Percentiles rank a stretch among this genome's conserved stretches.
Conservation (phyloP, 371 early-diverging fungal genomes). For the Rhizopus microsporus region DNA sequence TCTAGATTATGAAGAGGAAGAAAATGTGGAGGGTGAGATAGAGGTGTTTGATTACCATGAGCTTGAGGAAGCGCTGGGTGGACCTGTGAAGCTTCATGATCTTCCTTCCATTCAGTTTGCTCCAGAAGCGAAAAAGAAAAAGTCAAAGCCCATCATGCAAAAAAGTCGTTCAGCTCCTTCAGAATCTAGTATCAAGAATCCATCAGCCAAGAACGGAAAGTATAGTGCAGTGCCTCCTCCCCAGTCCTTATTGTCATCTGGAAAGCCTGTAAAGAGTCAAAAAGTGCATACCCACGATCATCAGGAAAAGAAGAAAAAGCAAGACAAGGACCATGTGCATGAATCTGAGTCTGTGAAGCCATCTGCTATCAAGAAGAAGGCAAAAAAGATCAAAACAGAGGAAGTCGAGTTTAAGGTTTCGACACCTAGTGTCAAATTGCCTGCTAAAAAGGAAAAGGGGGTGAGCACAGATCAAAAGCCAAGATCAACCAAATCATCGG, state of each 20-base stretch:
- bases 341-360: not conserved
- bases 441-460: not conserved
- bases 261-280: not conserved
- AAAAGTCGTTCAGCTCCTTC: not conserved
- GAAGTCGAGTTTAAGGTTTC: conserved; percentile 1
- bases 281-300: not conserved
- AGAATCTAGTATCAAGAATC: no score
- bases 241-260: not conserved
- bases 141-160: not conserved
- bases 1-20: no score
- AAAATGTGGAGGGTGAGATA: not conserved
- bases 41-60: conserved; percentile 1
- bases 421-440: conserved; percentile 1
- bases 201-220: no score
- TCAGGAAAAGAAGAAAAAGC: not conserved
- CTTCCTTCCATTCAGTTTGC: not conserved
- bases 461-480: no score
- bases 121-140: not conserved
- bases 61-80: not conserved
- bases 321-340: not conserved
- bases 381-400: not conserved
- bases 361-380: not conserved
- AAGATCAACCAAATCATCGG: no score
- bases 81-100: not conserved
- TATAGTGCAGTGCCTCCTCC: conserved; percentile 27